Evolutionary conservation across 352 stramenopile species (phyloP).

Genomic region (Phytophthora agathidicida): DNA sequence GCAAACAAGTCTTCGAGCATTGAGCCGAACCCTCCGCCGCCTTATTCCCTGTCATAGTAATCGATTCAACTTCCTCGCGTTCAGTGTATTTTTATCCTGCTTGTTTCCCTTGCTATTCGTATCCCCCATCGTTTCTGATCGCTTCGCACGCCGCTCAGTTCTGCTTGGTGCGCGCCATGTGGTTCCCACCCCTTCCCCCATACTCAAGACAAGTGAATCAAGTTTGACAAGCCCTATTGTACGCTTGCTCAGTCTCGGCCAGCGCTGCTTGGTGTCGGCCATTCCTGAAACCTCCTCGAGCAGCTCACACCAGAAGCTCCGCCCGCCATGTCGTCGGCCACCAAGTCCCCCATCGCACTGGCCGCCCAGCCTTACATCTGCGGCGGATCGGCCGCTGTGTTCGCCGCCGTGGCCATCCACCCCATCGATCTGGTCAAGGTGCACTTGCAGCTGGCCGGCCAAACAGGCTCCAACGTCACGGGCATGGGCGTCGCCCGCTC

Average conservation of each 20-base stretch:
- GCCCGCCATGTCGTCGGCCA: constrained; percentile 30
- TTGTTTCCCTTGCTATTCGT: not conserved
- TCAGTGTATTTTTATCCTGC: not conserved
- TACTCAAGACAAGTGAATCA: constrained; percentile 21
- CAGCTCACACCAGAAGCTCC: constrained; percentile 7
- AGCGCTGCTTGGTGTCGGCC: too few species aligned
- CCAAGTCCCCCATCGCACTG: constrained; percentile 58
- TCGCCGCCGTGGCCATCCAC: constrained; percentile 85
- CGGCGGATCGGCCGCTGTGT: constrained; percentile 73
- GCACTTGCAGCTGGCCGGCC: constrained; percentile 86
- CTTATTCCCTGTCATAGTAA: not conserved
- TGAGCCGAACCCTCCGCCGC: not conserved
- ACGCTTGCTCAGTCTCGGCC: too few species aligned
- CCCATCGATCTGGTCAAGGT: constrained; percentile 93
- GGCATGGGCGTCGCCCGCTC: constrained; percentile 77
- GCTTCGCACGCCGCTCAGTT: constrained; percentile 5
- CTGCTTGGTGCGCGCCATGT: constrained; percentile 34
- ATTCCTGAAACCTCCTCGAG: constrained; percentile 37
- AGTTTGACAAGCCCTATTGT: too few species aligned
- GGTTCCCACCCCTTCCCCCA: constrained; percentile 8
- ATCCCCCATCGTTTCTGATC: constrained; percentile 16
- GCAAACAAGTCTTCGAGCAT: constrained; percentile 7
- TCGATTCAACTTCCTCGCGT: not conserved
- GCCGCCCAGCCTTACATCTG: constrained; percentile 81
- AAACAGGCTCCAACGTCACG: constrained; percentile 80